Base-by-base conservation (phyloP, 176 grass and related monocot species). In the Oropetium thomaeum region DNA sequence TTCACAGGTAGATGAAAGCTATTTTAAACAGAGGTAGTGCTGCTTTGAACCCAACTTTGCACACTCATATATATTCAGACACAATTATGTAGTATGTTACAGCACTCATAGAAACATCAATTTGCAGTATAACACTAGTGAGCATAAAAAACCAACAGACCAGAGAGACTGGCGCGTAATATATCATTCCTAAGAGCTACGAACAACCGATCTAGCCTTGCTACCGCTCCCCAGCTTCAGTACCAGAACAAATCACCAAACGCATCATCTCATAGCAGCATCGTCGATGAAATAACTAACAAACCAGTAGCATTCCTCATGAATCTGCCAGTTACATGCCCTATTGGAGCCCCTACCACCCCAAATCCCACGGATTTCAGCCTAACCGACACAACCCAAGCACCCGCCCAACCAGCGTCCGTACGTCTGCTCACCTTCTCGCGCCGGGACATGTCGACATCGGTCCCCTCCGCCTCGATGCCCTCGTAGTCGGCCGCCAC, bases 391-490 rank as follows among this genome's bases (percentile, higher is more conserved):
- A 19, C 27, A 40, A 4, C 35, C 48, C 7, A 58, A 44, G 42
- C 12, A 15, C 53, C 58, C 2, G 20, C 42, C 49, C 80, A 2
- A 37, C 8, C 22, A 53, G 25, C 39, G 3, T 28, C 14, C 1
- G 29, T 17, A 5, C 58, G 32, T 8, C 60, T 20, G 40, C 74
- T 76, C 67, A 97, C 93, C 93, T 93, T 82, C 88, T 97, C 85
- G 27, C 86, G 90, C 41, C 35, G 65, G 15, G 82, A 77, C 20
- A 67, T 71, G 28, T 84, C 64, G 40, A 82, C 78, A 7, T 93
- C 88, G 73, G 51, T 80, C 40, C 88, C 95, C 42, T 91, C 86
- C 15, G 86, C 86, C 76, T 89, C 88, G 23, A 70, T 74, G 41
- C 88, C 91, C 42, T 91, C 86, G 58, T 78, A 60, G 70, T 84